A percentile compares a stretch with the other conserved stretches of the same genome.
These are phyloP conservation scores for Trichoderma breve DNA, from an alignment of 2,329 filamentous ascomycete species.

Conservation along the genomic window DNA sequence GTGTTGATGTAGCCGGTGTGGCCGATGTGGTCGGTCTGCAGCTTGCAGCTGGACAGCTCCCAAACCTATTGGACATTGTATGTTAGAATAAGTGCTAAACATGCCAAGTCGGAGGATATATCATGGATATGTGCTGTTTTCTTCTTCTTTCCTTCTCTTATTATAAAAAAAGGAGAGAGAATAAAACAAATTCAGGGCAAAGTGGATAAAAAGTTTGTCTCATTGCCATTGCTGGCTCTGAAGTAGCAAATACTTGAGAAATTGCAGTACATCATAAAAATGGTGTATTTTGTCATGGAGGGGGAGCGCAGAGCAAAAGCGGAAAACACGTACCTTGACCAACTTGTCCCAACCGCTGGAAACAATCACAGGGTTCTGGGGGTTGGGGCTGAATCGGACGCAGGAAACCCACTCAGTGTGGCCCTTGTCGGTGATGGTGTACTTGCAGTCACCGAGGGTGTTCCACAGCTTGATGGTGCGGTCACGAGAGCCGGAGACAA, in stretches of 20 bases:
- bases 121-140: not conserved
- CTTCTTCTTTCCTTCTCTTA: not conserved
- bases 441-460: constrained; percentile 99
- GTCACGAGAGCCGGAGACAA: constrained; percentile 97
- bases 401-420: constrained; percentile 99
- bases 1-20: constrained; percentile 99
- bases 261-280: constrained; percentile 85
- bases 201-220: constrained; percentile 84
- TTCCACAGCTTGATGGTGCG: constrained; percentile 99
- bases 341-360: constrained; percentile 99
- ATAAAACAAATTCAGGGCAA: constrained; percentile 66
- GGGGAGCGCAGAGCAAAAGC: constrained; percentile 11
- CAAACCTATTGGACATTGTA: constrained; percentile 66
- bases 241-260: constrained; percentile 99
- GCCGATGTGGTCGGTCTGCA: constrained; percentile 99
- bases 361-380: constrained; percentile 99
- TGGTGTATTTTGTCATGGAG: not conserved
- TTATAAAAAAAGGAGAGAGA: constrained; percentile 8
- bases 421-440: constrained; percentile 99
- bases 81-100: constrained; percentile 13
- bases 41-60: constrained; percentile 98
- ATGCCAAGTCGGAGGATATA: not conserved
- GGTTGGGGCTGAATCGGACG: constrained; percentile 99
- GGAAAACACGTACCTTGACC: constrained; percentile 80
- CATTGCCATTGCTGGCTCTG: constrained; percentile 91